These are phyloP conservation scores for Sugiyamaella qingdaonensis DNA, from an alignment of 805 yeast genomes.

Conservation along the genomic window DNA sequence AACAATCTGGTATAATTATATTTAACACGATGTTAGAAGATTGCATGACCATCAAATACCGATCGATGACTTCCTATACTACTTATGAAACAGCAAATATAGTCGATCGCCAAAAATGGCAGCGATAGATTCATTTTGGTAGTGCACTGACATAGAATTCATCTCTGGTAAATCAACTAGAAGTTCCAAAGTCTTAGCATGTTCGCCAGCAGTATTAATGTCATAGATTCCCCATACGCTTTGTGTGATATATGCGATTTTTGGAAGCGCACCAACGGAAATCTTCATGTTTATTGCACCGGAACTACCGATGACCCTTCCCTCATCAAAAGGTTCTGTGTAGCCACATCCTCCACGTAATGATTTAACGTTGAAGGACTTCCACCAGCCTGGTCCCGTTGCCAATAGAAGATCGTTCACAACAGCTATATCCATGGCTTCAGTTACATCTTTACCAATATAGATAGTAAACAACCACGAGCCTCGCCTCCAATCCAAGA, in stretches of 20 bases:
- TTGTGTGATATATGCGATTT: slow-evolving; percentile 6
- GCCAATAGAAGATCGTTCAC: slow-evolving; percentile 28
- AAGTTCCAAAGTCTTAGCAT: slow-evolving; percentile 2
- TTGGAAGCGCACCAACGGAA: not conserved
- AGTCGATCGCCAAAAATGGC: slow-evolving; percentile 56
- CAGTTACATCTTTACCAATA: slow-evolving; percentile 21
- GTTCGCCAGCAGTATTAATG: slow-evolving; percentile 13
- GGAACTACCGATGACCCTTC: slow-evolving; percentile 21
- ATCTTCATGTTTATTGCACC: not conserved
- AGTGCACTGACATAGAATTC: not conserved
- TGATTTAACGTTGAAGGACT: slow-evolving; percentile 26
- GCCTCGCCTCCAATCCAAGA: slow-evolving; percentile 34
- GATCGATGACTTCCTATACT: no score
- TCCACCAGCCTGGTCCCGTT: slow-evolving; percentile 36
- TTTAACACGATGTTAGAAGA: no score
- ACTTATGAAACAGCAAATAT: no score
- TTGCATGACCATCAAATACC: no score
- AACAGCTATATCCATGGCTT: slow-evolving; percentile 24
- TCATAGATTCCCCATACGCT: slow-evolving; percentile 12
- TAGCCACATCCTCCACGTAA: slow-evolving; percentile 36
- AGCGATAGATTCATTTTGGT: slow-evolving; percentile 69
- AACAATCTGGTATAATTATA: no score
- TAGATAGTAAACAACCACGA: slow-evolving; percentile 33
- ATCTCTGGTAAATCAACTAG: not conserved
- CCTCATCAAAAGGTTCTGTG: slow-evolving; percentile 25